Base-by-base conservation (phyloP, 2,329 filamentous ascomycete genomes). In the Pseudogymnoascus verrucosus region DNA sequence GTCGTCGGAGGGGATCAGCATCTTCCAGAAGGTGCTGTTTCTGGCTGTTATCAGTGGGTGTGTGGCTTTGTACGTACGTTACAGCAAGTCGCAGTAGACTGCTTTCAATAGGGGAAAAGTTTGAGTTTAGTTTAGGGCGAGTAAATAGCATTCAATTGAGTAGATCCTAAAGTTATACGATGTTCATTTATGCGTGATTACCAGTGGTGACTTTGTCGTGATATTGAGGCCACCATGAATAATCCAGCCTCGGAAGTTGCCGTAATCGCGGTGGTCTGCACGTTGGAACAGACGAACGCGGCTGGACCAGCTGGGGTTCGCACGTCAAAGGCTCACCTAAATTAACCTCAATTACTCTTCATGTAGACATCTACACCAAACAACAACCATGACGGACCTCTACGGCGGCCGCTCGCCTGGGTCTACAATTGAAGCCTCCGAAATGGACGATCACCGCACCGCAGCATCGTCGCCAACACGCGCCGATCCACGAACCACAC, bases 1-100 rank as follows among this genome's bases (percentile, higher is more conserved):
- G 62, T 61, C 66, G 44, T 62, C 54, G 47, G 67, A 70, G 26
- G 76, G 75, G 34, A 81, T 74, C 75, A 78, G 76, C 21, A 69
- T 79, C 66, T 36, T 80, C 65, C 78, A 81, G 69, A 84, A 83
- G 76, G 77, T 75, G n/a, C 71, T 80, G 59, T 71, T 84, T 61
- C 79, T 84, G 68, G 76, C 74, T 47, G 74, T 82, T 60, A 61
- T 61, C 34, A 39, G 34, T 23, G 59, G 59, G n/a, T 42, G 59
- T 23, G 34, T 42, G 28, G 59, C 59, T 40, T 6, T 61, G 59
- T 39, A 12, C 5, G 59, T 61, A 14, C 28, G 59, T 14, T 39
- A 61, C 59, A 42, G 31, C 34, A 61, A 57, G 47, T n/a, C 47
- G 47, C 26, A 57, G 47, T 57, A 57, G 47, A 57, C 47, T 34